Evolutionary conservation across 352 stramenopile species (phyloP).

Genomic region (Blastocystis hominis): DNA sequence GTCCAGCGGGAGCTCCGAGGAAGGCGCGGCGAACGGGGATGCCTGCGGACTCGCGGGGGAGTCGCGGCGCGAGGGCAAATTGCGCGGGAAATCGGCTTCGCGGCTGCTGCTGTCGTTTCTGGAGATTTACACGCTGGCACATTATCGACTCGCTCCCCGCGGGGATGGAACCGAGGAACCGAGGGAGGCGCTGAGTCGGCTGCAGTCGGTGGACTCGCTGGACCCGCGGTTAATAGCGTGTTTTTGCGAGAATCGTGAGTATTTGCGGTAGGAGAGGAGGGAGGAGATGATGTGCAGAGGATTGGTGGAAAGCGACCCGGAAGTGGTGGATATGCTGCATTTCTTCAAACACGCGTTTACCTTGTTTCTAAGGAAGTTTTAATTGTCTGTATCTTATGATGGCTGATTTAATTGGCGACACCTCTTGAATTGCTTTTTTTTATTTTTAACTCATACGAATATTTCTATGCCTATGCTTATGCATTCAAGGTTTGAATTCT

Average conservation of each 20-base stretch:
- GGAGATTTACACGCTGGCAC: conserved; percentile 23
- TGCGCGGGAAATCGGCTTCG: background rate
- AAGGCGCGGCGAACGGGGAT: background rate
- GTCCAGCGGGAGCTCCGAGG: background rate
- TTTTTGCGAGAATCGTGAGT: background rate
- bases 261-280: background rate
- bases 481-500: no score
- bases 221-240: background rate
- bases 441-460: no score
- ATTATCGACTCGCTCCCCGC: background rate
- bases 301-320: background rate
- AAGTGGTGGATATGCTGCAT: conserved; percentile 23
- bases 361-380: background rate
- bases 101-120: conserved; percentile 29
- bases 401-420: background rate
- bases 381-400: background rate
- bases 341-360: conserved; percentile 55
- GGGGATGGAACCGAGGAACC: background rate
- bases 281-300: background rate
- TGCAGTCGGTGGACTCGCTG: background rate
- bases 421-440: no score
- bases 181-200: background rate
- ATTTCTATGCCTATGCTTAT: no score
- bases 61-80: background rate
- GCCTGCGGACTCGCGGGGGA: background rate